phyloP scores from a whole-genome alignment of 2,329 filamentous ascomycete genomes.

The Diplocarpon mali region DNA sequence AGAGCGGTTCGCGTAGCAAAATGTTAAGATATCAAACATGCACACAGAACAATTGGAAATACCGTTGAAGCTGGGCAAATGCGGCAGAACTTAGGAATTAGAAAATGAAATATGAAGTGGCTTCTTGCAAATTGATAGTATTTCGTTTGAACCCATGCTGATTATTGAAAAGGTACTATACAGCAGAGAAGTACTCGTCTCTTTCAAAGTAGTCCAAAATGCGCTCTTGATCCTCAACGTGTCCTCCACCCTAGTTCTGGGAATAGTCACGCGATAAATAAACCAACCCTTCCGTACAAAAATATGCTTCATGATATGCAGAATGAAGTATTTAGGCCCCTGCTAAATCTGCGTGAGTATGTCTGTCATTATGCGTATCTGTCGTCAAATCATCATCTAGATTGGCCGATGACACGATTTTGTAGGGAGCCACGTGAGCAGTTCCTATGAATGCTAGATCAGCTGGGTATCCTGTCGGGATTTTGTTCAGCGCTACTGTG shows the following conservation, averaged over 20 bases:
- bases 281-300: neutral
- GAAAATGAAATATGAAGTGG: too few species aligned
- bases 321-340: neutral
- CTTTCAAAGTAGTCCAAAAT: neutral
- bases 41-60: too few species aligned
- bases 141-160: neutral
- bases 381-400: conserved; percentile 22
- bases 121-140: too few species aligned
- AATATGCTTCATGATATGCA: neutral
- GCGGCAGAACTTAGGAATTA: too few species aligned
- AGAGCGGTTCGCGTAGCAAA: too few species aligned
- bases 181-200: neutral
- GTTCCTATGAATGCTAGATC: conserved; percentile 5
- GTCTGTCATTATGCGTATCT: conserved; percentile 13
- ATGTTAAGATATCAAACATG: too few species aligned
- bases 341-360: conserved; percentile 9
- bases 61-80: too few species aligned
- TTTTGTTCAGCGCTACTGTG: conserved; percentile 16
- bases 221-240: neutral
- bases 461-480: conserved; percentile 9
- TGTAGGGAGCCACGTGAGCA: neutral
- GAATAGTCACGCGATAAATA: neutral
- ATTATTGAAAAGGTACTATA: conserved; percentile 1
- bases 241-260: conserved; percentile 1
- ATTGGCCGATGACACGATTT: conserved; percentile 1